Conservation (phyloP, 148 eudicot genomes). For the Camellia granthamiana region DNA sequence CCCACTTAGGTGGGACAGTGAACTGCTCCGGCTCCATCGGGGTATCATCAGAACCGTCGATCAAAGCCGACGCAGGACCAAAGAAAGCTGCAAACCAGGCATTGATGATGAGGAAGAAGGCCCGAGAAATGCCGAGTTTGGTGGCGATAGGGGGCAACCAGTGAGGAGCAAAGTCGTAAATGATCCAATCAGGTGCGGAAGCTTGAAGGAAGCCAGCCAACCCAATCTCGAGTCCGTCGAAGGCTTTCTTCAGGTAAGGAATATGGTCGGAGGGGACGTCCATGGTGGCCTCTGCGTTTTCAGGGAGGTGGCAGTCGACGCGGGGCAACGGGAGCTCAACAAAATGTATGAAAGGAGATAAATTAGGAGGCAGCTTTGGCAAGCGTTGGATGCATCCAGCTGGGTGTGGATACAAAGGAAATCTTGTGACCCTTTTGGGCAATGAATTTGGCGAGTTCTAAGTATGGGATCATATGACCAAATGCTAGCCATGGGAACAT, state of each 20-base stretch:
- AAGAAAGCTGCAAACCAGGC: slow-evolving; percentile 14
- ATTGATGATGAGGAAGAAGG: slow-evolving; percentile 18
- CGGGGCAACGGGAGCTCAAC: slow-evolving; percentile 21
- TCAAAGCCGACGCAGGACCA: slow-evolving; percentile 7
- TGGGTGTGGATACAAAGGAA: slow-evolving; percentile 35
- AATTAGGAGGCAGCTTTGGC: slow-evolving; percentile 25
- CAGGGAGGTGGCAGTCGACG: slow-evolving; percentile 17
- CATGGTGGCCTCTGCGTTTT: slow-evolving; percentile 28
- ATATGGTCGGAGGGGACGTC: slow-evolving; percentile 22
- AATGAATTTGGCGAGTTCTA: slow-evolving; percentile 26
- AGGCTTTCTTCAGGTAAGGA: slow-evolving; percentile 29
- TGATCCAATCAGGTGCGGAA: slow-evolving; percentile 31
- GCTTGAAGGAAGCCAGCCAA: slow-evolving; percentile 14
- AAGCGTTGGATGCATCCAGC: slow-evolving; percentile 37
- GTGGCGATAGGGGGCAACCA: slow-evolving; percentile 25
- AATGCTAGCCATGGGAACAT: slow-evolving; percentile 36
- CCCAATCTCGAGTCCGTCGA: slow-evolving; percentile 22
- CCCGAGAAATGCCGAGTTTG: slow-evolving; percentile 14
- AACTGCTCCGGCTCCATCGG: neutral
- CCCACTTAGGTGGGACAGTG: slow-evolving; percentile 18
- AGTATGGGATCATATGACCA: slow-evolving; percentile 33
- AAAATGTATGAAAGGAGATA: slow-evolving; percentile 12
- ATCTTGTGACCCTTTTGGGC: slow-evolving; percentile 32
- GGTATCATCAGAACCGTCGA: neutral
- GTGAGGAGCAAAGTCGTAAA: slow-evolving; percentile 26